Evolutionary conservation across 257 asterid species (phyloP), one percentile per base, ranked within the genome.

Genomic region (Forsythia viridissima): DNA sequence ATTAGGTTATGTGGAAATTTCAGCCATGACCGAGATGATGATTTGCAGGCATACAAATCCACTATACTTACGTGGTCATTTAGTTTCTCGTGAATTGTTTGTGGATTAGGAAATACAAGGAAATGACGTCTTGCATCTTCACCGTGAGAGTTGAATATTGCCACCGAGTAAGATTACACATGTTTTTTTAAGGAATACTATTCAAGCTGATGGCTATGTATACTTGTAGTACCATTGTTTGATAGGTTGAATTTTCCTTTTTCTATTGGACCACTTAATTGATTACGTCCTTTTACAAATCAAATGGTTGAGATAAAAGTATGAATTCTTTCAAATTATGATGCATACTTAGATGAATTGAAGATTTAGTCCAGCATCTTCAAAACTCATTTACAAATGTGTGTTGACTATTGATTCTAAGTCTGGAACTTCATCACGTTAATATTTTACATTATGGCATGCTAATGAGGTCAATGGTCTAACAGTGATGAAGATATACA

Each of bases 361-460:
- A 63, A 2, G 13, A 63, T 61, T 21, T 24, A 20, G 15, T 61
- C 8, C 15, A 73, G 36, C 77, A 39, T 76, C 38, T 82, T 59
- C 20, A 67, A 61, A 66, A 70, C 72, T 74, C 63, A 36, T 75
- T 12, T 79, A 77, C 43, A 21, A 81, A 69, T 7, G 71, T 80
- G 66, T 48, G 71, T 76, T 81, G 74, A 41, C 48, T 21, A 40
- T 69, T 73, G 69, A 43, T 44, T 79, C 13, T 79, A 24, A 79
- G 73, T 81, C 71, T 96, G 88, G 88, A 91, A 78, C 89, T 96
- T 80, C 83, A 77, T 89, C 87, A 87, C 77, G 96, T 96, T 82
- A 87, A 96, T 57, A 76, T 96, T 76, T 84, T 83, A 85, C 98
- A 90, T 85, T 89, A 90, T 84, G 97, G 94, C 76, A 80, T 69